Evolutionary conservation across 495 filamentous ascomycete species (phyloP).

Genomic region (Chaetomium cochliodes): DNA sequence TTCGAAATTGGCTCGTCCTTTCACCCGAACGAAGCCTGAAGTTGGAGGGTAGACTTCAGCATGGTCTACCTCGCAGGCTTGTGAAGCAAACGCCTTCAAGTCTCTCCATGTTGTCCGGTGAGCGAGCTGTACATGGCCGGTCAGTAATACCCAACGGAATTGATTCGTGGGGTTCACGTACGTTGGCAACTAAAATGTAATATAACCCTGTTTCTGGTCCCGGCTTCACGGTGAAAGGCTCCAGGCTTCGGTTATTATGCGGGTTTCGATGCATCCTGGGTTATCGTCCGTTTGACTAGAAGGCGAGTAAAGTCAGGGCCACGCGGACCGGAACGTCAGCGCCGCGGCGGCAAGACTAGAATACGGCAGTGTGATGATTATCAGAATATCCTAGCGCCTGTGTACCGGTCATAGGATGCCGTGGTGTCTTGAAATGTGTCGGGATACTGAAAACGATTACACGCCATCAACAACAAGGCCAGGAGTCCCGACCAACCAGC

Average conservation of each 20-base stretch:
- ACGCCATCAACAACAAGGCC: slow-evolving; percentile 9
- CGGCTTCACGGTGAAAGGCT: slow-evolving; percentile 19
- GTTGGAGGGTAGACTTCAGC: slow-evolving; percentile 29
- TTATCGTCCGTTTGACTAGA: neutral
- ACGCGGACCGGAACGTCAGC: neutral
- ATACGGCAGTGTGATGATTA: neutral
- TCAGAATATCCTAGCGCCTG: neutral
- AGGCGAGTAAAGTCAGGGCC: neutral
- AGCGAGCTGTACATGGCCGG: slow-evolving; percentile 18
- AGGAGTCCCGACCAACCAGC: neutral
- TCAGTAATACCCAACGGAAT: neutral
- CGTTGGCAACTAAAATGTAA: slow-evolving; percentile 30
- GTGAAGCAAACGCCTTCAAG: slow-evolving; percentile 24
- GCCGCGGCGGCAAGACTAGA: neutral
- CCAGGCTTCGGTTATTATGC: slow-evolving; percentile 5
- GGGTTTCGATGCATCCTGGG: slow-evolving; percentile 17
- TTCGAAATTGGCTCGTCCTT: slow-evolving; percentile 28
- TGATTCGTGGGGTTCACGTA: neutral
- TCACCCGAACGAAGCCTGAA: slow-evolving; percentile 27
- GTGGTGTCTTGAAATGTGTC: neutral
- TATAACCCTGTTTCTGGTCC: slow-evolving; percentile 27
- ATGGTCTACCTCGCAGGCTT: slow-evolving; percentile 27
- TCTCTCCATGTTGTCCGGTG: slow-evolving; percentile 29
- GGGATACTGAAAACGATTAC: neutral
- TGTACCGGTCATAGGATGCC: neutral